A percentile compares a stretch with the other conserved stretches of the same genome.
phyloP scores from a whole-genome alignment of 2,329 filamentous ascomycete genomes.

The Beauveria bassiana region DNA sequence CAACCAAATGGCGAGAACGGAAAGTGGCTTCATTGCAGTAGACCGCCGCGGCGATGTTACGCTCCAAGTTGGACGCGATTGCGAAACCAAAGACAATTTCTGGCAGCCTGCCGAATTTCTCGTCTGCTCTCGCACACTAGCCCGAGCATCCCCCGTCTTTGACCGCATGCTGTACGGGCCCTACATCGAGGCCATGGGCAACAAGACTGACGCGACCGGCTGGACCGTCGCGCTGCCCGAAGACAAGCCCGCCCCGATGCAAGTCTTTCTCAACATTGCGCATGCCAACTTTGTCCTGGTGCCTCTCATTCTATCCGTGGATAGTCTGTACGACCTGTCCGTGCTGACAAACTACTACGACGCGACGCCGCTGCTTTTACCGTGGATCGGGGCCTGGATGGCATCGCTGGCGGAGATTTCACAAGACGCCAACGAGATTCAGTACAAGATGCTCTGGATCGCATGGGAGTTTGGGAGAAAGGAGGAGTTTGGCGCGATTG shows the following conservation, averaged over 20 bases:
- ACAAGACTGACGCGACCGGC: neutral
- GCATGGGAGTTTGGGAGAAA: slow-evolving; percentile 24
- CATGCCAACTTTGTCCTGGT: slow-evolving; percentile 10
- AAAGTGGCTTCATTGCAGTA: neutral
- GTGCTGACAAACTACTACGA: slow-evolving; percentile 25
- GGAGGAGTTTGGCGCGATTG: slow-evolving; percentile 16
- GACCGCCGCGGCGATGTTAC: neutral
- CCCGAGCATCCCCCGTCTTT: neutral
- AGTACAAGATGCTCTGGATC: slow-evolving; percentile 23
- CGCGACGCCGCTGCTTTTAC: slow-evolving; percentile 18
- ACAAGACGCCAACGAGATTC: slow-evolving; percentile 12
- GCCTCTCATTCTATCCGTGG: slow-evolving; percentile 16
- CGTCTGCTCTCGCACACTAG: neutral
- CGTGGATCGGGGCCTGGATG: slow-evolving; percentile 20
- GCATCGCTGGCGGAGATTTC: slow-evolving; percentile 12
- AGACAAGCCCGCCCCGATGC: neutral
- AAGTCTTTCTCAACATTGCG: neutral
- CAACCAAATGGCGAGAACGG: neutral
- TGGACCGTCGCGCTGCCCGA: neutral
- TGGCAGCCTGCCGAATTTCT: neutral
- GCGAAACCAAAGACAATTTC: neutral
- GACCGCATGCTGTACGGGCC: neutral
- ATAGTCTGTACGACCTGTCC: slow-evolving; percentile 20
- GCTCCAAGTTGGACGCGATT: neutral
- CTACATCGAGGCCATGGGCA: neutral